Percentiles rank a stretch among this genome's conserved stretches.
Conservation (phyloP, 2,329 filamentous ascomycete genomes). For the Ophiostoma montium region DNA sequence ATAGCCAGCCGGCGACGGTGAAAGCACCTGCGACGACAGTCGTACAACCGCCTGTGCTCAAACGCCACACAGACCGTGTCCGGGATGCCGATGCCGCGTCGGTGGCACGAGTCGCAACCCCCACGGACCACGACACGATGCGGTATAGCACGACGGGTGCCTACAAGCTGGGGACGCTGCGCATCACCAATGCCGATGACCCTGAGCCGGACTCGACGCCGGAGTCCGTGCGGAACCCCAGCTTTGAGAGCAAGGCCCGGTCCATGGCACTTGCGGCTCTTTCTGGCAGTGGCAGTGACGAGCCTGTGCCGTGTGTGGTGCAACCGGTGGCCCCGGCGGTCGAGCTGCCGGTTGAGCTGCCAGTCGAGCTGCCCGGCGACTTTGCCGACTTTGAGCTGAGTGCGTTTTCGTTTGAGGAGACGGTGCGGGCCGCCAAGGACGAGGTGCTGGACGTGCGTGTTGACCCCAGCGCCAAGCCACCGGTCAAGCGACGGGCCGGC, state of each 20-base stretch:
- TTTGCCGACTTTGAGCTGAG: constrained; percentile 18
- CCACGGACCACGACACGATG: constrained; percentile 31
- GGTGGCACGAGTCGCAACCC: constrained; percentile 26
- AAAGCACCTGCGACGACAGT: too few relatives aligned
- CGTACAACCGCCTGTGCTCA: background rate
- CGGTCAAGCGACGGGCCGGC: constrained; percentile 11
- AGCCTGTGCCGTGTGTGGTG: background rate
- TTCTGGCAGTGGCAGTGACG: background rate
- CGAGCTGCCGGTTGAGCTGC: constrained; percentile 9
- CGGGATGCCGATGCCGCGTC: background rate
- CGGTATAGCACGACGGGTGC: constrained; percentile 44
- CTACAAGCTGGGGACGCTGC: constrained; percentile 47
- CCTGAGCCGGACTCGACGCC: too few relatives aligned
- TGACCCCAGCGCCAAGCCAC: constrained; percentile 30
- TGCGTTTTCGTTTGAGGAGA: constrained; percentile 21
- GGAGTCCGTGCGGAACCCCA: background rate
- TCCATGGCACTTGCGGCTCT: constrained; percentile 6
- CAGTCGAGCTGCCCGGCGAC: constrained; percentile 6
- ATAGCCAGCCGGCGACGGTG: constrained; percentile 17
- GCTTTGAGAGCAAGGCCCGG: background rate
- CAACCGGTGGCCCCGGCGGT: constrained; percentile 6
- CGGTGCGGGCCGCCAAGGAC: constrained; percentile 20
- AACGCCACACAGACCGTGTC: background rate
- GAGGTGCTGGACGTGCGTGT: constrained; percentile 28
- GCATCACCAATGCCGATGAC: constrained; percentile 47